Evolutionary conservation across 2,329 filamentous ascomycete species (phyloP).

Genomic region (Exophiala sideris): DNA sequence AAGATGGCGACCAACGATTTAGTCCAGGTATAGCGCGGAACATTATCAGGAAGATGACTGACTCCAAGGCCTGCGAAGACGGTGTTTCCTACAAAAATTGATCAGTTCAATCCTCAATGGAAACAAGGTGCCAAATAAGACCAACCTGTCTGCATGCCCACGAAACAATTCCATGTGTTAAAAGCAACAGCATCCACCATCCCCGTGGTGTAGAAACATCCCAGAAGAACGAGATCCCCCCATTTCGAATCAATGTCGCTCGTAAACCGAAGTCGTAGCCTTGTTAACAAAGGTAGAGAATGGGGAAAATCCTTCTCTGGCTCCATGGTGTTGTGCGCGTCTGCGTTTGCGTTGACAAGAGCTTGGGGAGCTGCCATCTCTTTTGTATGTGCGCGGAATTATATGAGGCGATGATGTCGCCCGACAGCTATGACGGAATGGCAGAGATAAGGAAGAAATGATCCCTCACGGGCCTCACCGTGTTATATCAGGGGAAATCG

Average conservation of each 20-base stretch:
- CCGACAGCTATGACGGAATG: not conserved
- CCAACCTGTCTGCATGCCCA: constrained; percentile 45
- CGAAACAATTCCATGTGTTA: constrained; percentile 45
- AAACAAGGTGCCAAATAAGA: constrained; percentile 1
- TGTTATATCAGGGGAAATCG: too few species aligned
- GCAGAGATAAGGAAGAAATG: not conserved
- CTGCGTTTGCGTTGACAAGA: not conserved
- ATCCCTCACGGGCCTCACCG: not conserved
- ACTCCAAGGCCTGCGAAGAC: constrained; percentile 43
- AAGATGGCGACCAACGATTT: constrained; percentile 40
- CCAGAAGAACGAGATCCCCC: constrained; percentile 26
- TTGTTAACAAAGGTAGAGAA: constrained; percentile 6
- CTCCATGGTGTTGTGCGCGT: constrained; percentile 1
- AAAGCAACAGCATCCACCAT: constrained; percentile 44
- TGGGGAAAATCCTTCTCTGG: constrained; percentile 1
- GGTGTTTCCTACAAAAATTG: constrained; percentile 36
- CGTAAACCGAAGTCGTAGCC: constrained; percentile 5
- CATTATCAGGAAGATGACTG: constrained; percentile 35
- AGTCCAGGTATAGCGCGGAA: constrained; percentile 39
- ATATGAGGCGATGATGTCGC: not conserved
- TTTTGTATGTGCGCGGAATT: not conserved
- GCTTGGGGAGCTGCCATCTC: constrained; percentile 10
- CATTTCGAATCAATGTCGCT: constrained; percentile 13
- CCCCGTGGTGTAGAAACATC: constrained; percentile 39
- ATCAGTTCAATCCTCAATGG: constrained; percentile 32